These are phyloP conservation scores for Beauveria sp. DNA, from an alignment of 2,329 filamentous ascomycete species.

Conservation along the genomic window DNA sequence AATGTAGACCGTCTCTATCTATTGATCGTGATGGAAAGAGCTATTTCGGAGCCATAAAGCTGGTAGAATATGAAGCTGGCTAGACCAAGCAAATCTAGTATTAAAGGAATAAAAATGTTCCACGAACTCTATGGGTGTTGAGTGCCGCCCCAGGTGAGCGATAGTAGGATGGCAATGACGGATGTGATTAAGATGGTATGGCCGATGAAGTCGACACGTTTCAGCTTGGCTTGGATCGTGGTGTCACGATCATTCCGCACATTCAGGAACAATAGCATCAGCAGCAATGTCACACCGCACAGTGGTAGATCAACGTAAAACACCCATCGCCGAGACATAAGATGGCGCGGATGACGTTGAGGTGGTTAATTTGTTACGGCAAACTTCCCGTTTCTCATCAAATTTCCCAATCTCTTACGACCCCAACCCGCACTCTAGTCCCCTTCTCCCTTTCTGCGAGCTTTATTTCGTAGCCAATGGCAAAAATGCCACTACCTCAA, in stretches of 20 bases:
- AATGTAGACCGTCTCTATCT: too few relatives aligned
- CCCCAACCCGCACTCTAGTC: too few relatives aligned
- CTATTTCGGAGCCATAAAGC: background rate
- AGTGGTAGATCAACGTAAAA: too few relatives aligned
- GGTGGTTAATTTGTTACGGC: too few relatives aligned
- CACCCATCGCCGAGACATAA: too few relatives aligned
- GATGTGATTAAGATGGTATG: conserved; percentile 29
- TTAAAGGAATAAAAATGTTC: conserved; percentile 21
- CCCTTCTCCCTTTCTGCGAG: too few relatives aligned
- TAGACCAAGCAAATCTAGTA: conserved; percentile 29
- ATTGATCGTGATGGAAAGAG: too few relatives aligned
- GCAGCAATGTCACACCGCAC: background rate
- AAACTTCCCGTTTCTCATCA: too few relatives aligned
- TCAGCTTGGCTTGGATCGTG: conserved; percentile 12
- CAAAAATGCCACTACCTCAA: too few relatives aligned
- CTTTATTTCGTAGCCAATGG: too few relatives aligned
- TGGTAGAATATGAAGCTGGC: conserved; percentile 27
- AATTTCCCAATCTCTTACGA: too few relatives aligned
- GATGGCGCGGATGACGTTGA: too few relatives aligned
- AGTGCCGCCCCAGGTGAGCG: conserved; percentile 13
- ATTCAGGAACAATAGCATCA: conserved; percentile 18
- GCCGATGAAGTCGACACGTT: conserved; percentile 31
- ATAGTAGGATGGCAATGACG: conserved; percentile 19
- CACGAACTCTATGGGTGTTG: conserved; percentile 5
- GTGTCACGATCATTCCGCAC: conserved; percentile 13